These are phyloP conservation scores for Plenodomus biglobosus DNA, from an alignment of 2,329 filamentous ascomycete species.

Conservation along the genomic window DNA sequence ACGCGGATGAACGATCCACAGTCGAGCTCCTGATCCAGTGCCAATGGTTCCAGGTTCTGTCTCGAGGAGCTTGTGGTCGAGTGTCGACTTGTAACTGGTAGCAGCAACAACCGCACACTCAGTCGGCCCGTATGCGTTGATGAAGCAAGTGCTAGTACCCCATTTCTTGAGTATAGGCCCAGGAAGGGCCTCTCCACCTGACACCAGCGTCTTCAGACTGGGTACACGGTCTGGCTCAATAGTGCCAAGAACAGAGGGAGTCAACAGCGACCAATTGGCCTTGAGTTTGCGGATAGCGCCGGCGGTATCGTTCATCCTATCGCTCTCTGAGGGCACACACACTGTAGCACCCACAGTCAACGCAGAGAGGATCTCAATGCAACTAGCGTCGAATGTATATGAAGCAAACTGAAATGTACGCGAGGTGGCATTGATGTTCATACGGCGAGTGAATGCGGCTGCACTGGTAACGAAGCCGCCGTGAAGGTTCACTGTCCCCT, in stretches of 20 bases:
- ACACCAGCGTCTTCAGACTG: slow-evolving; percentile 47
- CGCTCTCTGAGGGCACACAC: slow-evolving; percentile 58
- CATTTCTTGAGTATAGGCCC: slow-evolving; percentile 49
- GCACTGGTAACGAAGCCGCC: slow-evolving; percentile 56
- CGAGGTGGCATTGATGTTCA: slow-evolving; percentile 54
- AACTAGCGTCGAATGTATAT: slow-evolving; percentile 60
- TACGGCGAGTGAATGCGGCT: slow-evolving; percentile 27
- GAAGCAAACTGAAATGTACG: slow-evolving; percentile 57
- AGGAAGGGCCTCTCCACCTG: slow-evolving; percentile 49
- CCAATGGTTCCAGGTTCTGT: slow-evolving; percentile 37
- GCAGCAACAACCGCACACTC: slow-evolving; percentile 36
- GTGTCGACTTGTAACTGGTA: slow-evolving; percentile 25
- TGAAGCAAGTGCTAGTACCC: slow-evolving; percentile 46
- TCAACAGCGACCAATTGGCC: slow-evolving; percentile 34
- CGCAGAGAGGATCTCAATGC: slow-evolving; percentile 57
- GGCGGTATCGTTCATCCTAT: slow-evolving; percentile 55
- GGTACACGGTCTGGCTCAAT: slow-evolving; percentile 46
- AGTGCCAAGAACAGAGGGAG: slow-evolving; percentile 42
- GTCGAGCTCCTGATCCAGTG: slow-evolving; percentile 30
- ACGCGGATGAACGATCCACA: slow-evolving; percentile 47
- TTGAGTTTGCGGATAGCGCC: slow-evolving; percentile 43
- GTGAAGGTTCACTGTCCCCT: slow-evolving; percentile 66
- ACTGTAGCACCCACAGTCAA: slow-evolving; percentile 54
- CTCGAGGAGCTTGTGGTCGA: slow-evolving; percentile 28
- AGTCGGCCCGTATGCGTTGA: slow-evolving; percentile 46